These are phyloP conservation scores for Plasmopara viticola DNA, from an alignment of 352 stramenopile species.

Conservation along the genomic window DNA sequence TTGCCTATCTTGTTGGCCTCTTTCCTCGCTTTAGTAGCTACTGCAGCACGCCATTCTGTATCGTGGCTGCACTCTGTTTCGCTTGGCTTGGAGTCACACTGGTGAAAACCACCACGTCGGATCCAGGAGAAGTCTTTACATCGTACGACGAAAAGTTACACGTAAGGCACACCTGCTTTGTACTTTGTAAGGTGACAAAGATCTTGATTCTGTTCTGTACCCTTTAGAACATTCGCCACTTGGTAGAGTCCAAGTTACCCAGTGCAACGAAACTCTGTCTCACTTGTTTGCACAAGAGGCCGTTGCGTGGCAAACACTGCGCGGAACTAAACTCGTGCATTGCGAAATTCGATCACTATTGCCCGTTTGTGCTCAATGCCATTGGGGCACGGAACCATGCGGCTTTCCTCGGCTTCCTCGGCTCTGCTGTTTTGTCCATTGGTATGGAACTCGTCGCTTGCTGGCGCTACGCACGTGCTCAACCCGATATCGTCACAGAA, in stretches of 20 bases:
- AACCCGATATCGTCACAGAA: conserved; percentile 23
- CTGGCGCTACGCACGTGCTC: conserved; percentile 35
- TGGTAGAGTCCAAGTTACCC: conserved; percentile 70
- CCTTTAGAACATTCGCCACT: conserved; percentile 49
- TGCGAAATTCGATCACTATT: conserved; percentile 82
- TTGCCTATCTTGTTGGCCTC: conserved; percentile 47
- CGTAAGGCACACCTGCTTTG: conserved; percentile 20
- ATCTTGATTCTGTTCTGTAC: background rate
- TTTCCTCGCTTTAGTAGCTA: conserved; percentile 33
- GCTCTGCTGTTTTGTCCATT: conserved; percentile 58
- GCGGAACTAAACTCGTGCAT: conserved; percentile 75
- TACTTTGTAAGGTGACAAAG: too few species aligned
- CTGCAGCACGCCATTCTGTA: conserved; percentile 30
- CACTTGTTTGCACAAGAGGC: conserved; percentile 69
- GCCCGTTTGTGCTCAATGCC: conserved; percentile 88
- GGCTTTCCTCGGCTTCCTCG: conserved; percentile 91
- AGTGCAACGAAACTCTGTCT: conserved; percentile 72
- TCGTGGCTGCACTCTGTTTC: conserved; percentile 14
- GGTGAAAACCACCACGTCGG: conserved; percentile 44
- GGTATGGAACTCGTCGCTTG: conserved; percentile 37
- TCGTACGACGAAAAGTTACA: conserved; percentile 61
- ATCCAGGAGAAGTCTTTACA: conserved; percentile 61
- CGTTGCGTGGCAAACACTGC: conserved; percentile 72
- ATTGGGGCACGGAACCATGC: conserved; percentile 93
- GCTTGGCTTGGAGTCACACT: conserved; percentile 42